Base-by-base conservation (phyloP, 495 filamentous ascomycete genomes). In the Lentithecium fluviatile region DNA sequence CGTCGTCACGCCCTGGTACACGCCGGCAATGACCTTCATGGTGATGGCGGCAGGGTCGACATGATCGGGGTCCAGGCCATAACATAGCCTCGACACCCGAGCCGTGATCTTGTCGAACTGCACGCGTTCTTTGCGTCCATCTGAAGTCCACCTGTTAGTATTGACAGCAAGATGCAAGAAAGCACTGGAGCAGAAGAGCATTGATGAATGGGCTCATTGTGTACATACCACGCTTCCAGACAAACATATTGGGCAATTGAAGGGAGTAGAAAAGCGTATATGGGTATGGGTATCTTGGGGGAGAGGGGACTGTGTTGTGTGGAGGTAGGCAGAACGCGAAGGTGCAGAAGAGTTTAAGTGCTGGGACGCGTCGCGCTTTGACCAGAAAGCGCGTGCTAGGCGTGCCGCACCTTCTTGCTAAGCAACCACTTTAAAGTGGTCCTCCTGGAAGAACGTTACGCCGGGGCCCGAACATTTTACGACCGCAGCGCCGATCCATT, bases 71-170 rank as follows among this genome's bases (percentile, higher is more conserved):
- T 98, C 95, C 56, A 98, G 85, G 57, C 94, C 92, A 74, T 98
- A 98, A 81, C 94, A 98, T 52, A 98, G 83, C 52, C 94, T 83
- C 25, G 94, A 98, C 43, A 98, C 94, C 75, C 94, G 91, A 64
- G 94, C 94, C 60, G 94, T 97, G 82, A 98, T 98, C 79, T 98
- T 98, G 80, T 98, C 94, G 80, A 98, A 98, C 75, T 98, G 94
- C 56, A 98, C 94, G 75, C 94, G 94, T 84, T 98, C 94, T 81
- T 97, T 96, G 80, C 94, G 93, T 77, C 94, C 94, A 82, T 98
- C 93, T 97, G 63, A 15, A 37, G 29, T n/a, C 17, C 52, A 2
- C 43, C 45, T 11, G 55, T 60, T 45, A 64, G 58, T 40, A 51
- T 29, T 17, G 36, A 21, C 45, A 43, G 46, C 25, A 50, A 36